Percentiles rank a stretch among this genome's conserved stretches.
These are phyloP conservation scores for Pythium pectinolyticum DNA, from an alignment of 352 stramenopile genomes.

Conservation along the genomic window DNA sequence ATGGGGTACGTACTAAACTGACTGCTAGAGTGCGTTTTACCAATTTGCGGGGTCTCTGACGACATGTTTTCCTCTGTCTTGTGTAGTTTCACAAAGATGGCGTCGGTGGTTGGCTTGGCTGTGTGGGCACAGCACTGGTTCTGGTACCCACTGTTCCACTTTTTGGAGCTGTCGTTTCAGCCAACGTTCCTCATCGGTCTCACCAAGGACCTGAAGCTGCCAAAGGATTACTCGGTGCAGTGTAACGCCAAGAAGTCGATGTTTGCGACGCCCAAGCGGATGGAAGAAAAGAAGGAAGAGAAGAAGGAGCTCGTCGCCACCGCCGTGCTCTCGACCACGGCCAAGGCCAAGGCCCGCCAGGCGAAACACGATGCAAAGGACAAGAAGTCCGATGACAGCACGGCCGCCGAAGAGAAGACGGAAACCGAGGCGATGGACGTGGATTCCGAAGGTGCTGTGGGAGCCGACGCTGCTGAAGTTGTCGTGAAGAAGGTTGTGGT, in stretches of 20 bases:
- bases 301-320: constrained; percentile 98
- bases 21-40: too few species aligned
- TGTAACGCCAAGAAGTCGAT: constrained; percentile 94
- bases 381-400: constrained; percentile 55
- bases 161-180: constrained; percentile 96
- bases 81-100: constrained; percentile 96
- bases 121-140: constrained; percentile 99
- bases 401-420: constrained; percentile 48
- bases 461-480: constrained; percentile 50
- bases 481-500: constrained; percentile 57
- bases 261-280: constrained; percentile 97
- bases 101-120: constrained; percentile 93
- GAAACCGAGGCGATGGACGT: constrained; percentile 67
- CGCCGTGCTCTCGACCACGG: constrained; percentile 96
- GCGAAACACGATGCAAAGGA: constrained; percentile 91
- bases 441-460: constrained; percentile 44
- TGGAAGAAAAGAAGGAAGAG: constrained; percentile 99
- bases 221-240: constrained; percentile 91
- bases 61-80: too few species aligned
- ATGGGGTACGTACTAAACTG: constrained; percentile 80
- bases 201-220: constrained; percentile 98
- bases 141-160: constrained; percentile 99
- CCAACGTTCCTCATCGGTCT: constrained; percentile 96
- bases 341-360: constrained; percentile 94
- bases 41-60: too few species aligned